A percentile compares a stretch with the other conserved stretches of the same genome.
Evolutionary conservation across 106 monocot species (phyloP).

Genomic region (Platanthera guangdongensis): DNA sequence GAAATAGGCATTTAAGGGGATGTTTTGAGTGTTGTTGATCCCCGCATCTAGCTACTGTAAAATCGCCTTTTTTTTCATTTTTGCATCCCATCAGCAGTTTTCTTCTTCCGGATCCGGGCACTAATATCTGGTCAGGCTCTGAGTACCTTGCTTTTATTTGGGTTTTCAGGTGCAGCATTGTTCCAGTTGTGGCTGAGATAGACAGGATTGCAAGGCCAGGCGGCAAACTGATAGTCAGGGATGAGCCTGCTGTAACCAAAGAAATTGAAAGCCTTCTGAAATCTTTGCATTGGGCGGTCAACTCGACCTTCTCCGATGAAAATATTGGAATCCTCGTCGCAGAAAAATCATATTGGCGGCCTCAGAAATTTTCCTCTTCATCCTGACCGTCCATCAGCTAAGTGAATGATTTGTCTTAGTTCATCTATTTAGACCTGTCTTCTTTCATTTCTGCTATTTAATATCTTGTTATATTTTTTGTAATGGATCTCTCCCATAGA

Average conservation of each 20-base stretch:
- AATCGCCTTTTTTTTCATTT: no score
- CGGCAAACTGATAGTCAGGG: conserved; percentile 68
- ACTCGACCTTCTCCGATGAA: conserved; percentile 41
- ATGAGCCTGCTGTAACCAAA: conserved; percentile 38
- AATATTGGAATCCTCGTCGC: conserved; percentile 57
- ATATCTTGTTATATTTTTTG: background rate
- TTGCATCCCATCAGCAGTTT: no score
- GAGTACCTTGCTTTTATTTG: background rate
- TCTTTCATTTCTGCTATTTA: background rate
- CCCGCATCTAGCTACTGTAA: no score
- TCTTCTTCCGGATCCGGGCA: no score
- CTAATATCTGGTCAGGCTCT: no score
- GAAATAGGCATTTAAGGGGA: no score
- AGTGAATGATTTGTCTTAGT: background rate
- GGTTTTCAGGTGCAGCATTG: conserved; percentile 59
- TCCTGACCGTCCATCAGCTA: conserved; percentile 6
- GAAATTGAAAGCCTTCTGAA: conserved; percentile 62
- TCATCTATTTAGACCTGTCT: background rate
- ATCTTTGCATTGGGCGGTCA: conserved; percentile 78
- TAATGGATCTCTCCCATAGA: no score
- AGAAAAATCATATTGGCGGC: conserved; percentile 84
- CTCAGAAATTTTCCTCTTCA: conserved; percentile 25
- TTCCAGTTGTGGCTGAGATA: conserved; percentile 69
- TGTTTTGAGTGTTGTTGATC: no score
- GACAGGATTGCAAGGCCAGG: conserved; percentile 83